Evolutionary conservation across 2,329 filamentous ascomycete genomes (phyloP).

Genomic region (Cladosporium austrohemisphaericum): DNA sequence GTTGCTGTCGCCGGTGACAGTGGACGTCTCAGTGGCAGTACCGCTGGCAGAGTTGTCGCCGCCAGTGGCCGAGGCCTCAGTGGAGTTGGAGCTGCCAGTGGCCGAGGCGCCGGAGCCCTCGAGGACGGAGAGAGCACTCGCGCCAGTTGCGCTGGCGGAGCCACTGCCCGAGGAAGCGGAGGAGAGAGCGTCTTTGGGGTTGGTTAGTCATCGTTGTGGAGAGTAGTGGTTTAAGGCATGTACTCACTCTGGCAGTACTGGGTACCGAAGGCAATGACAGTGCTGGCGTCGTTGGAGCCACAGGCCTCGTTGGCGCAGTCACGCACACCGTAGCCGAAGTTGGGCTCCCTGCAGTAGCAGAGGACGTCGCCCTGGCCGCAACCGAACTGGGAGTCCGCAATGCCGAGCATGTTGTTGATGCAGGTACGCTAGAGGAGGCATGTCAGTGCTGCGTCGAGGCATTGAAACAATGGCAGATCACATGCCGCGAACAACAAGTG

Average conservation of each 20-base stretch:
- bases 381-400: conserved; percentile 28
- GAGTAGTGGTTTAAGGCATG: background rate
- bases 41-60: background rate
- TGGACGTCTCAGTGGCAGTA: conserved; percentile 11
- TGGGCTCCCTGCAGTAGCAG: conserved; percentile 35
- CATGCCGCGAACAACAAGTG: background rate
- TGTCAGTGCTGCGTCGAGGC: conserved; percentile 7
- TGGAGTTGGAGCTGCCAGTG: conserved; percentile 10
- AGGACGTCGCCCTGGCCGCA: conserved; percentile 30
- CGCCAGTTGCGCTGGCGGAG: conserved; percentile 13
- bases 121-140: conserved; percentile 16
- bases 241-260: conserved; percentile 32
- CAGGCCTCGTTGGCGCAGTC: conserved; percentile 38
- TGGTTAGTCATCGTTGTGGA: background rate
- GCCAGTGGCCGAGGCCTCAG: background rate
- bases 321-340: conserved; percentile 38
- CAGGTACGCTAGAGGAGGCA: conserved; percentile 30
- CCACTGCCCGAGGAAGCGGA: conserved; percentile 14
- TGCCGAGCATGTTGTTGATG: conserved; percentile 35
- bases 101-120: conserved; percentile 13
- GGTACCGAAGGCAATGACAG: conserved; percentile 33
- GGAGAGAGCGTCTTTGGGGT: background rate
- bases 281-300: conserved; percentile 23
- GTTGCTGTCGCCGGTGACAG: conserved; percentile 8
- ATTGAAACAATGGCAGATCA: background rate